A percentile compares a stretch with the other conserved stretches of the same genome.
Evolutionary conservation across 106 monocot species (phyloP).

Genomic region (Acorus calamus): DNA sequence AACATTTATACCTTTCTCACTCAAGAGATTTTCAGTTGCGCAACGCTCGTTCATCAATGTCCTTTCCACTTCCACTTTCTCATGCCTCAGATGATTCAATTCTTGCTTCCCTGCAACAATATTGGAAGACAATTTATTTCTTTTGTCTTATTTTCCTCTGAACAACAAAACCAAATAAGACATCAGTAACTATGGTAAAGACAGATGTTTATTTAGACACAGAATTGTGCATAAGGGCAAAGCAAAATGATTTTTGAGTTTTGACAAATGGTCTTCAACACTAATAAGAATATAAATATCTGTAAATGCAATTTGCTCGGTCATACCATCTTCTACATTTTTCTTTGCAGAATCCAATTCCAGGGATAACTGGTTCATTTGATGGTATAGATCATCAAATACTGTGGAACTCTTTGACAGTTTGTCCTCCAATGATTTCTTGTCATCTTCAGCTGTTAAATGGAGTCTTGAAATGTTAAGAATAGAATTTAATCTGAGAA

Average conservation of each 20-base stretch:
- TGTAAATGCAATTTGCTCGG: too few species aligned
- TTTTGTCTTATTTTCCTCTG: neutral
- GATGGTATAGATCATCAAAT: constrained; percentile 53
- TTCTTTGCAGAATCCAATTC: constrained; percentile 53
- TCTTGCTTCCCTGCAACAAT: constrained; percentile 48
- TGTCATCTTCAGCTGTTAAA: constrained; percentile 78
- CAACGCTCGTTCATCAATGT: constrained; percentile 27
- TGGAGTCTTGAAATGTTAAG: constrained; percentile 1
- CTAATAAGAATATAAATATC: too few species aligned
- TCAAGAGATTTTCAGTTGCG: constrained; percentile 31
- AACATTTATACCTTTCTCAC: constrained; percentile 42
- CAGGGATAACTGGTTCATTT: constrained; percentile 37
- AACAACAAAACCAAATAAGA: constrained; percentile 1
- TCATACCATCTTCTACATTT: constrained; percentile 42
- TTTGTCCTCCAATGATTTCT: constrained; percentile 65
- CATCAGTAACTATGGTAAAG: neutral
- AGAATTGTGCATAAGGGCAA: too few species aligned
- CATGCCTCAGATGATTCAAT: constrained; percentile 34
- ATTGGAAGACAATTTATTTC: neutral
- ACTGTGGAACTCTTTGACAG: constrained; percentile 44
- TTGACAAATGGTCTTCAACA: too few species aligned
- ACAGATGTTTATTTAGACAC: neutral
- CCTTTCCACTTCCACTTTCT: constrained; percentile 58
- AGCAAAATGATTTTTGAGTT: too few species aligned
- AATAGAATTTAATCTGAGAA: neutral